These are phyloP conservation scores for Paramecium octaurelia DNA, from an alignment of 73 alveolate species.

Conservation along the genomic window DNA sequence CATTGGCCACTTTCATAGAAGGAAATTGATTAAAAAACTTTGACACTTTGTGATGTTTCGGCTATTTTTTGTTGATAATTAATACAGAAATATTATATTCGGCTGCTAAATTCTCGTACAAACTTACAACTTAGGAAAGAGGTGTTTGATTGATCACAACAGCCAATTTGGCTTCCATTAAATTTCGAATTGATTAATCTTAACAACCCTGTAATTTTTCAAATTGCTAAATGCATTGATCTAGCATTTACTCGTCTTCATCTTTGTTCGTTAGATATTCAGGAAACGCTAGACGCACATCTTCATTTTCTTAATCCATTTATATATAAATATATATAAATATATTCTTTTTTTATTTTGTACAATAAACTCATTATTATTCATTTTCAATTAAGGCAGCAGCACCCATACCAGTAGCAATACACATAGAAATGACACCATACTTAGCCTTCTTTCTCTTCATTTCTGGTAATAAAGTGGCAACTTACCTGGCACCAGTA, in stretches of 20 bases:
- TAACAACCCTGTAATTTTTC: neutral
- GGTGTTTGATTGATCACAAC: neutral
- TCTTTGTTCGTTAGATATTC: neutral
- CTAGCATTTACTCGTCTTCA: neutral
- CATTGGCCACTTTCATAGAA: neutral
- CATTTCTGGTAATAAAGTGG: slow-evolving; percentile 96
- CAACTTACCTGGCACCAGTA: slow-evolving; percentile 99
- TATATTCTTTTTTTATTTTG: neutral
- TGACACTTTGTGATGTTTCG: neutral
- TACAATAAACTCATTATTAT: slow-evolving; percentile 30
- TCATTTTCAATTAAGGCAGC: slow-evolving; percentile 98
- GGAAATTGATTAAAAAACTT: neutral
- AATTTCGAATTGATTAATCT: neutral
- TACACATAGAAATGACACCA: slow-evolving; percentile 99
- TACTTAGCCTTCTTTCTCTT: slow-evolving; percentile 93
- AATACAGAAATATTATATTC: neutral
- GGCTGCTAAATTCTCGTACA: neutral
- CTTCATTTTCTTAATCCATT: slow-evolving; percentile 38
- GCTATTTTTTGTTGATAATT: neutral
- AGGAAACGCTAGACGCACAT: neutral
- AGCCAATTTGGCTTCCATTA: neutral
- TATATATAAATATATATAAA: neutral
- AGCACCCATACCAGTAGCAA: slow-evolving; percentile 99
- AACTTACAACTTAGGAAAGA: neutral
- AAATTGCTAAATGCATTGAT: neutral